Evolutionary conservation across 139 green algal species (phyloP).

Genomic region (Chlamydomonas sp.): DNA sequence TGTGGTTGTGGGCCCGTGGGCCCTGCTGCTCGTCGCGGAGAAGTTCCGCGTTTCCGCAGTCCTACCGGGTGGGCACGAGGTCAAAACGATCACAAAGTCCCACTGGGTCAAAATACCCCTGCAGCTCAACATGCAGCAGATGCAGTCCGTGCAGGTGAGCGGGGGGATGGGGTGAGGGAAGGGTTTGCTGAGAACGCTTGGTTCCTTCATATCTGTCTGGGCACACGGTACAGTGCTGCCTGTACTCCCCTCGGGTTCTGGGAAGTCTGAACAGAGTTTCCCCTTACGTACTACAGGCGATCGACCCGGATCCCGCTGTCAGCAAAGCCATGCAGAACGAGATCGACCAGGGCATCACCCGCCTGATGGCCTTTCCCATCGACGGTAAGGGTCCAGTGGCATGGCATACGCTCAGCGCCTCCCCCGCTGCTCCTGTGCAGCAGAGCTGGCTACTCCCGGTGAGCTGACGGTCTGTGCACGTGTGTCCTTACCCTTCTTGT

Average conservation of each 20-base stretch:
- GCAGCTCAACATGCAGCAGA: constrained; percentile 54
- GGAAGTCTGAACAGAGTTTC: neutral
- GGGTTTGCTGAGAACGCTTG: no score
- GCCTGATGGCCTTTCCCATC: constrained; percentile 42
- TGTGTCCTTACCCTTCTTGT: neutral
- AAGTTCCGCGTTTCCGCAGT: constrained; percentile 68
- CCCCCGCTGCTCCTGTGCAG: no score
- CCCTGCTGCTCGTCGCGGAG: constrained; percentile 89
- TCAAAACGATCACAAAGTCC: constrained; percentile 84
- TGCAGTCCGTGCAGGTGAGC: constrained; percentile 28
- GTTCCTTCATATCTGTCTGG: neutral
- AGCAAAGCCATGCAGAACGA: constrained; percentile 44
- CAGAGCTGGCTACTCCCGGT: no score
- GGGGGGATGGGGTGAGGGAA: neutral
- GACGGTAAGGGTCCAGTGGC: constrained; percentile 19
- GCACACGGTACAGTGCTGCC: neutral
- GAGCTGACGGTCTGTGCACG: no score
- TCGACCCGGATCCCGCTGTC: constrained; percentile 29
- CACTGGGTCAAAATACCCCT: constrained; percentile 86
- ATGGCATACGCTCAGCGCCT: no score
- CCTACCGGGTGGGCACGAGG: constrained; percentile 89
- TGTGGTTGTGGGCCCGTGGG: constrained; percentile 71
- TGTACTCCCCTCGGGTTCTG: neutral
- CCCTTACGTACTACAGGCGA: constrained; percentile 18
- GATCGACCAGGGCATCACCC: constrained; percentile 45